These are phyloP conservation scores for Ustilago vetiveriae DNA, from an alignment of 1,284 basidiomycete genomes.

Conservation along the genomic window DNA sequence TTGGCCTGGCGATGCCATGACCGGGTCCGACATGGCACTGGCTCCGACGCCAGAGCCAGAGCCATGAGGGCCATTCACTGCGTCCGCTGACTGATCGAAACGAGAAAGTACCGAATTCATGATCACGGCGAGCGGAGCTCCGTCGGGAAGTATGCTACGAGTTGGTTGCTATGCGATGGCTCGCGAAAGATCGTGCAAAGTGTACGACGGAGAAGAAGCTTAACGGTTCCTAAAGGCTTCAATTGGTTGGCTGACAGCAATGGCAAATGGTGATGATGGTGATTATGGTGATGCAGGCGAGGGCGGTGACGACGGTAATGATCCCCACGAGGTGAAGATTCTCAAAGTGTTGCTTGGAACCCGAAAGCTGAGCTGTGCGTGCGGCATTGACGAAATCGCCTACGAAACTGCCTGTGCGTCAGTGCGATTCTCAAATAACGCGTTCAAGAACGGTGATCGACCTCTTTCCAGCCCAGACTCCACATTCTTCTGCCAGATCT, in stretches of 20 bases:
- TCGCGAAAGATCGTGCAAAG: too few species aligned
- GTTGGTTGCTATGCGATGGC: too few species aligned
- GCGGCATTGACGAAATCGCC: too few species aligned
- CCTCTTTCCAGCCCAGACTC: conserved; percentile 7
- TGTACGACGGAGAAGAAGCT: too few species aligned
- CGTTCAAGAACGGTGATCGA: conserved; percentile 32
- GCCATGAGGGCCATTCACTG: too few species aligned
- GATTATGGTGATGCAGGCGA: neutral
- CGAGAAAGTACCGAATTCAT: conserved; percentile 57
- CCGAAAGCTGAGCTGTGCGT: conserved; percentile 5
- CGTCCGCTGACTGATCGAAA: conserved; percentile 32
- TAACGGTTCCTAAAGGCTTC: too few species aligned
- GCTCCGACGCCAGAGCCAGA: conserved; percentile 18
- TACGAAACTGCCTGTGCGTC: conserved; percentile 20
- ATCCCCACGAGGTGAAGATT: neutral
- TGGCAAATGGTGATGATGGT: neutral
- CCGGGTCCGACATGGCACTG: conserved; percentile 12
- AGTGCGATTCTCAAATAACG: conserved; percentile 13
- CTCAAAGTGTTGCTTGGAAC: neutral
- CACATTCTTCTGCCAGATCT: neutral
- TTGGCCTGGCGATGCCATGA: conserved; percentile 42
- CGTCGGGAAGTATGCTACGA: too few species aligned
- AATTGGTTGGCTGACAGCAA: too few species aligned
- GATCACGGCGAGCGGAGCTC: neutral
- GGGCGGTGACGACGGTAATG: neutral